These are phyloP conservation scores for Pseudovirgaria hyperparasitica DNA, from an alignment of 2,329 filamentous ascomycete genomes.

Conservation along the genomic window DNA sequence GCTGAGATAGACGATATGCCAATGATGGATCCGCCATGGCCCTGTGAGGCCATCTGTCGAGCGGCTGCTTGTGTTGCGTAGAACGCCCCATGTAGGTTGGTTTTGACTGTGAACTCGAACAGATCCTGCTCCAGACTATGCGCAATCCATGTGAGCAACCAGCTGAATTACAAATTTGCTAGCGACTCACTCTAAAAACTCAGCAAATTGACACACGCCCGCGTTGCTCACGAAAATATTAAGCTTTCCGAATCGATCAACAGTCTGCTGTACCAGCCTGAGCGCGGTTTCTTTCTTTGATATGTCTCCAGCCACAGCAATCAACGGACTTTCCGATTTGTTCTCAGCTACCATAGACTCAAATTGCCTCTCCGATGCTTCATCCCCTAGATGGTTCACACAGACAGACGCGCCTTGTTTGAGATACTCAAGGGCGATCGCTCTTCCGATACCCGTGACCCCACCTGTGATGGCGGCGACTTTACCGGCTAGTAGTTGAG, in stretches of 20 bases:
- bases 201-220: constrained; percentile 76
- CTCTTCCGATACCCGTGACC: constrained; percentile 74
- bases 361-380: constrained; percentile 35
- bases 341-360: constrained; percentile 33
- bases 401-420: constrained; percentile 66
- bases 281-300: constrained; percentile 59
- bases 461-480: constrained; percentile 79
- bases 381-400: constrained; percentile 61
- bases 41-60: constrained; percentile 57
- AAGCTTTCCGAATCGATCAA: constrained; percentile 42
- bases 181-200: constrained; percentile 56
- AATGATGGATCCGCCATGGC: constrained; percentile 65
- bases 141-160: not conserved
- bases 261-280: constrained; percentile 52
- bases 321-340: constrained; percentile 33
- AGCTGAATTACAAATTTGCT: not conserved
- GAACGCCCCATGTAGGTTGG: constrained; percentile 82
- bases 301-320: constrained; percentile 66
- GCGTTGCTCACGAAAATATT: constrained; percentile 78
- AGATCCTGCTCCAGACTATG: too few relatives aligned
- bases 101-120: constrained; percentile 57
- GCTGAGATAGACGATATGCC: constrained; percentile 62
- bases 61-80: constrained; percentile 77
- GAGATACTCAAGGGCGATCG: constrained; percentile 69
- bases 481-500: constrained; percentile 54